Evolutionary conservation across 2,329 filamentous ascomycete genomes (phyloP).

Genomic region (Talaromyces amestolkiae): DNA sequence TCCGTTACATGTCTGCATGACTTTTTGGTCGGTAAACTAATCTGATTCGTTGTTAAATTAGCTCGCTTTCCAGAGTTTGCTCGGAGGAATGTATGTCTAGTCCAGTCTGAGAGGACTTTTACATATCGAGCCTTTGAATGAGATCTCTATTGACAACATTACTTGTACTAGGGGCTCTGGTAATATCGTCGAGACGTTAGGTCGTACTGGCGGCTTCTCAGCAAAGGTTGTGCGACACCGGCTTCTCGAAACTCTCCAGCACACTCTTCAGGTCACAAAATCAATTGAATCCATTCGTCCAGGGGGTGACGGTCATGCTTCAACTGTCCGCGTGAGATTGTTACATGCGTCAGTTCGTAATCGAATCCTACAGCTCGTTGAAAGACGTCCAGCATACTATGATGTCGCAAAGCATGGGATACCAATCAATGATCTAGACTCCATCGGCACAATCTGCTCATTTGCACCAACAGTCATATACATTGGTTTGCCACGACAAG

Average conservation of each 20-base stretch:
- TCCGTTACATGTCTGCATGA: background rate
- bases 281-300: constrained; percentile 65
- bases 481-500: constrained; percentile 69
- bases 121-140: background rate
- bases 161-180: constrained; percentile 43
- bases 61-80: background rate
- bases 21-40: background rate
- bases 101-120: background rate
- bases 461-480: constrained; percentile 69
- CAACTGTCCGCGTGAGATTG: constrained; percentile 65
- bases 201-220: constrained; percentile 71
- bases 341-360: constrained; percentile 67
- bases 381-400: constrained; percentile 61
- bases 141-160: background rate
- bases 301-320: constrained; percentile 63
- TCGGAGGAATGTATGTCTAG: background rate
- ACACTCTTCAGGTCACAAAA: constrained; percentile 68
- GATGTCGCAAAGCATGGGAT: constrained; percentile 58
- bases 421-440: constrained; percentile 74
- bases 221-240: constrained; percentile 64
- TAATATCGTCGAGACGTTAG: constrained; percentile 70
- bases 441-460: constrained; percentile 66
- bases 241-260: constrained; percentile 71
- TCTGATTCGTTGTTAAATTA: background rate
- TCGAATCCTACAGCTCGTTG: constrained; percentile 60